Evolutionary conservation across 2,329 filamentous ascomycete species (phyloP).

Genomic region (Fusarium sp.): DNA sequence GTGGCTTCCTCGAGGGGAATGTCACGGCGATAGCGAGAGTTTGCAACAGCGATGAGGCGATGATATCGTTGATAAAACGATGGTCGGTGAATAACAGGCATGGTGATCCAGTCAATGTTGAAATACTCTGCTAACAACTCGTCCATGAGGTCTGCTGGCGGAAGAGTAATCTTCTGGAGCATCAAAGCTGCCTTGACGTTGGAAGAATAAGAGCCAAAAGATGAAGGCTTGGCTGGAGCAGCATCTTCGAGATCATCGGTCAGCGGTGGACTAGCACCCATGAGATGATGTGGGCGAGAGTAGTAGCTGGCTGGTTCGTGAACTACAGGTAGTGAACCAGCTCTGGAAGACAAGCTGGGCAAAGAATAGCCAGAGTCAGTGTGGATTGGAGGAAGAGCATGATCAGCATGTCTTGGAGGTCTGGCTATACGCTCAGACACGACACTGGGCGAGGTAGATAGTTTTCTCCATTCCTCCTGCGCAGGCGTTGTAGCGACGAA

Average conservation of each 20-base stretch:
- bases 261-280: constrained; percentile 40
- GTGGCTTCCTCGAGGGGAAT: constrained; percentile 41
- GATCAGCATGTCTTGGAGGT: constrained; percentile 24
- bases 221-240: constrained; percentile 30
- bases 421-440: constrained; percentile 28
- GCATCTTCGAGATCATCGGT: constrained; percentile 43
- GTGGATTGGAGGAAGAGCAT: constrained; percentile 35
- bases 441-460: constrained; percentile 29
- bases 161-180: constrained; percentile 42
- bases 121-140: constrained; percentile 41
- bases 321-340: constrained; percentile 23
- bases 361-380: constrained; percentile 27
- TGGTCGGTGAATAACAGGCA: constrained; percentile 38
- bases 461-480: constrained; percentile 38
- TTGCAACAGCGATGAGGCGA: constrained; percentile 41
- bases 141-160: constrained; percentile 41
- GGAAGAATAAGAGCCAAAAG: constrained; percentile 43
- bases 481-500: constrained; percentile 31
- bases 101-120: constrained; percentile 38
- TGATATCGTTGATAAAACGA: constrained; percentile 41
- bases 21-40: constrained; percentile 42
- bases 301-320: constrained; percentile 36
- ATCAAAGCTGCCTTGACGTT: constrained; percentile 40
- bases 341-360: constrained; percentile 16
- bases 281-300: constrained; percentile 23